Percentiles rank a stretch among this genome's conserved stretches.
These are phyloP conservation scores for Scheffersomyces coipomensis DNA, from an alignment of 805 yeast genomes.

Conservation along the genomic window DNA sequence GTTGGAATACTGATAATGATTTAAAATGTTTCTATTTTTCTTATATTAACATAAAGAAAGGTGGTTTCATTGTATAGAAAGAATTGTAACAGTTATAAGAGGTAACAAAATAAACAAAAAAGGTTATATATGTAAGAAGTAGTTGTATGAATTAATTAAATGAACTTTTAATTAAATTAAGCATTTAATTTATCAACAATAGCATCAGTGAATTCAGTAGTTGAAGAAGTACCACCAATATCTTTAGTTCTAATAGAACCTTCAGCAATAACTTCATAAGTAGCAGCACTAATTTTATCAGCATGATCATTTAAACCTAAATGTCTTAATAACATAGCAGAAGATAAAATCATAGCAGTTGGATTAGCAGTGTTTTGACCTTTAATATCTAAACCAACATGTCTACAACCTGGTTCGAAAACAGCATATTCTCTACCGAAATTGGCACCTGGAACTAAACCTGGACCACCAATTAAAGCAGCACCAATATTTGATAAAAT, in stretches of 20 bases:
- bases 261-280: constrained; percentile 85
- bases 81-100: too few relatives aligned
- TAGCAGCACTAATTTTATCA: constrained; percentile 83
- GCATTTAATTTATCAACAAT: constrained; percentile 65
- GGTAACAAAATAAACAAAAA: too few relatives aligned
- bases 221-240: constrained; percentile 86
- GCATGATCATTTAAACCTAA: constrained; percentile 85
- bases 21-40: too few relatives aligned
- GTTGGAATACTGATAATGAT: too few relatives aligned
- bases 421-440: constrained; percentile 97
- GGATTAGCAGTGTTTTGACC: constrained; percentile 97
- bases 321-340: constrained; percentile 91
- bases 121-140: too few relatives aligned
- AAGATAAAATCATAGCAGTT: constrained; percentile 92
- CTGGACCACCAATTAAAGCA: constrained; percentile 96
- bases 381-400: constrained; percentile 94
- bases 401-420: constrained; percentile 99
- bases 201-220: constrained; percentile 94
- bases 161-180: constrained; percentile 8
- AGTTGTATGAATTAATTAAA: neutral
- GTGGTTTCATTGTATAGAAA: too few relatives aligned
- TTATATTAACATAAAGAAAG: too few relatives aligned
- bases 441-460: constrained; percentile 97
- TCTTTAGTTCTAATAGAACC: constrained; percentile 85
- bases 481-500: constrained; percentile 98